These are phyloP conservation scores for Pythium sp. DNA, from an alignment of 352 stramenopile genomes.

Conservation along the genomic window DNA sequence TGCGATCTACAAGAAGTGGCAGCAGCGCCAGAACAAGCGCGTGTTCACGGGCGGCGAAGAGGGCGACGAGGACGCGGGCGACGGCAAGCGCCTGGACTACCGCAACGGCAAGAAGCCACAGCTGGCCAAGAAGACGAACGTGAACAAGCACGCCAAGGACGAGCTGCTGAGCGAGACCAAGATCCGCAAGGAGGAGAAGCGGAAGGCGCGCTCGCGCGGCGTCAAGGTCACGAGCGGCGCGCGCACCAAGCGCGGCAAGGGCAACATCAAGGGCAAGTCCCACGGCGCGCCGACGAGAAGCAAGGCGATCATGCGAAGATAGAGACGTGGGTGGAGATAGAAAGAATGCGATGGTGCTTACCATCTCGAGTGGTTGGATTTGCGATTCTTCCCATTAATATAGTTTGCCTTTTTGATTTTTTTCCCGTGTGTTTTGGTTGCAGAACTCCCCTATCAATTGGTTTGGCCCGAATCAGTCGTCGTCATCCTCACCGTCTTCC, in stretches of 20 bases:
- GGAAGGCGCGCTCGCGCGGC: slow-evolving; percentile 78
- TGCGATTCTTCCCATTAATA: background rate
- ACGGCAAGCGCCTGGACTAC: slow-evolving; percentile 65
- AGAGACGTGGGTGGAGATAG: slow-evolving; percentile 4
- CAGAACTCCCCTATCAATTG: background rate
- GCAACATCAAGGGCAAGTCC: slow-evolving; percentile 61
- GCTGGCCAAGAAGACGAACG: slow-evolving; percentile 33
- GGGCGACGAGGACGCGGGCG: slow-evolving; percentile 42
- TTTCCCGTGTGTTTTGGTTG: background rate
- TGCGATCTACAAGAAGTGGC: slow-evolving; percentile 94
- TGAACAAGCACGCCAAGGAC: slow-evolving; percentile 80
- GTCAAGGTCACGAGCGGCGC: slow-evolving; percentile 51
- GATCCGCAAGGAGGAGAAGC: slow-evolving; percentile 86
- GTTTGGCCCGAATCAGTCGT: background rate
- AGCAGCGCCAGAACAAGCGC: slow-evolving; percentile 88
- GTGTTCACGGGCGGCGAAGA: slow-evolving; percentile 74
- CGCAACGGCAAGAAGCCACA: slow-evolving; percentile 74
- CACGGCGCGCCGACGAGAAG: slow-evolving; percentile 78
- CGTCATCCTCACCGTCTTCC: background rate
- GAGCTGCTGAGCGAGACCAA: slow-evolving; percentile 73
- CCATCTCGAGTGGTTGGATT: background rate
- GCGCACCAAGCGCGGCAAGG: slow-evolving; percentile 29
- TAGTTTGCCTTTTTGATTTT: background rate
- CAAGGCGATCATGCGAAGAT: slow-evolving; percentile 77
- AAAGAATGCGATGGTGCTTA: background rate